These are phyloP conservation scores for Allantophomopsis lycopodina DNA, from an alignment of 2,329 filamentous ascomycete genomes.

Conservation along the genomic window DNA sequence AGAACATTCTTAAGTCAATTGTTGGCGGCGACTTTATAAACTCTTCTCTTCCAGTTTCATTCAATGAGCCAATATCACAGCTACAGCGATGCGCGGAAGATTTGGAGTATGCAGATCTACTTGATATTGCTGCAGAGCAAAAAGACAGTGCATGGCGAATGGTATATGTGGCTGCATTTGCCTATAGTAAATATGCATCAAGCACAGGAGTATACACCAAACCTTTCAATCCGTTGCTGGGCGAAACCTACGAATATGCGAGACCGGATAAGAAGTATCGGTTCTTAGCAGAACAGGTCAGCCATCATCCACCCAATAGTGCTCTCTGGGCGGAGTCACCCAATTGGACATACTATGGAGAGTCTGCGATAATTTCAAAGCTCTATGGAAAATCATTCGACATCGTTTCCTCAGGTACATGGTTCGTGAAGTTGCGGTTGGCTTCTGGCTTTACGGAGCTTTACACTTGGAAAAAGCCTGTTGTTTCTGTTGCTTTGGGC, in stretches of 20 bases:
- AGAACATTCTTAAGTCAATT: constrained; percentile 98
- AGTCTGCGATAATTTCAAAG: constrained; percentile 88
- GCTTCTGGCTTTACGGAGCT: constrained; percentile 66
- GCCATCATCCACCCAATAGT: constrained; percentile 89
- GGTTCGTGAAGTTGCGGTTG: constrained; percentile 82
- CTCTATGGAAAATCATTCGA: constrained; percentile 98
- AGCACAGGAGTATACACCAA: constrained; percentile 95
- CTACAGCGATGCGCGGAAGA: constrained; percentile 93
- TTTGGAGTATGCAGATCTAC: constrained; percentile 91
- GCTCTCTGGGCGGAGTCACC: constrained; percentile 86
- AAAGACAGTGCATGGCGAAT: constrained; percentile 80
- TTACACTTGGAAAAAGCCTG: constrained; percentile 92
- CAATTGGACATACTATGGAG: constrained; percentile 95
- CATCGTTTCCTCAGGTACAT: constrained; percentile 89
- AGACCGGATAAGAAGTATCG: constrained; percentile 94
- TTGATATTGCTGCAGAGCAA: constrained; percentile 78
- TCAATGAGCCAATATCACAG: constrained; percentile 95
- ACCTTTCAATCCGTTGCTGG: constrained; percentile 91
- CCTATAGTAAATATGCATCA: constrained; percentile 90
- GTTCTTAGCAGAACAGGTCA: constrained; percentile 97
- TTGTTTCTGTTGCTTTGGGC: constrained; percentile 91
- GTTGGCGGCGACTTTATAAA: constrained; percentile 99
- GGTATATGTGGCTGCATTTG: constrained; percentile 90
- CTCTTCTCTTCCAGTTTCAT: constrained; percentile 96
- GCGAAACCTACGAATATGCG: constrained; percentile 94